These are phyloP conservation scores for Fusarium praegraminearum DNA, from an alignment of 2,329 filamentous ascomycete species.

Conservation along the genomic window DNA sequence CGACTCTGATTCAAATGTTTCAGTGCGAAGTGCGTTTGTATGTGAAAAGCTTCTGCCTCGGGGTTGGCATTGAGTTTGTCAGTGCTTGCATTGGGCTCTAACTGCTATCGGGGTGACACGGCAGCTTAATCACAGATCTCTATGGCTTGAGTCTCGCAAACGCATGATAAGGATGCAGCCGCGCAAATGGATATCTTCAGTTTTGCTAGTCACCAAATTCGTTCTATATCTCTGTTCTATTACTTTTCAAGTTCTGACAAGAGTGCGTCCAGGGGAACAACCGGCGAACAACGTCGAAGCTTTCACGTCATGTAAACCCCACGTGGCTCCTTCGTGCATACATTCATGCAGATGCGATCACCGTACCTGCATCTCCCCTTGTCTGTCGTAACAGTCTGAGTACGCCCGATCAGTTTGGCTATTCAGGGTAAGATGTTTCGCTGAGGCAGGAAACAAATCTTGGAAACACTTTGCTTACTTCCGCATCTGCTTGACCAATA, in stretches of 20 bases:
- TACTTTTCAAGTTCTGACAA: not conserved
- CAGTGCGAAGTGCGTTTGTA: no score
- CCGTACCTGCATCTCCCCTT: not conserved
- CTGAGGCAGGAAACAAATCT: not conserved
- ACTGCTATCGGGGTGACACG: not conserved
- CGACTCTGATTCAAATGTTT: not conserved
- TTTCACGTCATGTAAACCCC: slow-evolving; percentile 1
- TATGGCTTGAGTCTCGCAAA: not conserved
- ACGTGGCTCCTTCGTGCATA: not conserved
- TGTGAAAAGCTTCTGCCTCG: not conserved
- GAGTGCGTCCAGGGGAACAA: not conserved
- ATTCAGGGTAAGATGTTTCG: not conserved
- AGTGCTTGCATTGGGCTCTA: not conserved
- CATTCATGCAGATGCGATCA: not conserved
- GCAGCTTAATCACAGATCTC: not conserved
- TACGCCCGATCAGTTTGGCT: not conserved
- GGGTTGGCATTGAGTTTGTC: not conserved
- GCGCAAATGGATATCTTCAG: not conserved
- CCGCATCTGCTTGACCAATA: not conserved
- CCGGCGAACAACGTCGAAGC: not conserved
- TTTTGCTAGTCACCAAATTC: not conserved
- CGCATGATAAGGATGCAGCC: not conserved
- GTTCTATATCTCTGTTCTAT: not conserved
- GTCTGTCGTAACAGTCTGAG: not conserved
- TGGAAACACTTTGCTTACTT: not conserved